Percentiles rank a stretch among this genome's conserved stretches.
Evolutionary conservation across 2,329 filamentous ascomycete genomes (phyloP).

Genomic region (Verticillium dahliae): DNA sequence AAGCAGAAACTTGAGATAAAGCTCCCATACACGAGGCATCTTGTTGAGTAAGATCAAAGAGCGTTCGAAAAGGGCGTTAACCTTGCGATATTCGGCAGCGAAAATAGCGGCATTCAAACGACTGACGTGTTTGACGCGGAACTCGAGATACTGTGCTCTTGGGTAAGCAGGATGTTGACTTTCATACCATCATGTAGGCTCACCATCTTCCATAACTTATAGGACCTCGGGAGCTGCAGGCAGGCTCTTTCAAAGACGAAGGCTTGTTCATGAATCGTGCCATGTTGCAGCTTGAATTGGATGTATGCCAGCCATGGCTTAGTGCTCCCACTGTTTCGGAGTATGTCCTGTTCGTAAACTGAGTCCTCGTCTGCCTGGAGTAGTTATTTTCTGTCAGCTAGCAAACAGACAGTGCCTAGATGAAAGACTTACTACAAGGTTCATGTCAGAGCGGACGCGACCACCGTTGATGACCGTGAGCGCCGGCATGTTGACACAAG

Average conservation of each 20-base stretch:
- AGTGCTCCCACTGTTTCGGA: slow-evolving; percentile 76
- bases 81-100: slow-evolving; percentile 78
- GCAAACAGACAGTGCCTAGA: not conserved
- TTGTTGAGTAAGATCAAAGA: slow-evolving; percentile 93
- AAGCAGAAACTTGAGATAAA: slow-evolving; percentile 88
- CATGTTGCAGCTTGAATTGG: slow-evolving; percentile 83
- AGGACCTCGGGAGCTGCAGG: slow-evolving; percentile 81
- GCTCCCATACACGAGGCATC: slow-evolving; percentile 97
- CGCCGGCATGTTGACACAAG: slow-evolving; percentile 8
- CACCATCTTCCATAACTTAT: slow-evolving; percentile 97
- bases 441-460: slow-evolving; percentile 38
- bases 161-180: no score
- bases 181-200: slow-evolving; percentile 9
- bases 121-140: slow-evolving; percentile 74
- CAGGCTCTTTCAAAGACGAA: slow-evolving; percentile 87
- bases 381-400: slow-evolving; percentile 3
- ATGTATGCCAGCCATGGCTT: slow-evolving; percentile 96
- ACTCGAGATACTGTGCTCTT: slow-evolving; percentile 64
- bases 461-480: slow-evolving; percentile 21
- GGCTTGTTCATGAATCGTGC: slow-evolving; percentile 77
- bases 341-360: slow-evolving; percentile 92
- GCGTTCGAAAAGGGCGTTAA: slow-evolving; percentile 90
- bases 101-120: slow-evolving; percentile 78
- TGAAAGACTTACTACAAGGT: slow-evolving; percentile 36
- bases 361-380: slow-evolving; percentile 78